phyloP scores from a whole-genome alignment of 2,329 filamentous ascomycete genomes.

The Dryadomyces sulphureus region DNA sequence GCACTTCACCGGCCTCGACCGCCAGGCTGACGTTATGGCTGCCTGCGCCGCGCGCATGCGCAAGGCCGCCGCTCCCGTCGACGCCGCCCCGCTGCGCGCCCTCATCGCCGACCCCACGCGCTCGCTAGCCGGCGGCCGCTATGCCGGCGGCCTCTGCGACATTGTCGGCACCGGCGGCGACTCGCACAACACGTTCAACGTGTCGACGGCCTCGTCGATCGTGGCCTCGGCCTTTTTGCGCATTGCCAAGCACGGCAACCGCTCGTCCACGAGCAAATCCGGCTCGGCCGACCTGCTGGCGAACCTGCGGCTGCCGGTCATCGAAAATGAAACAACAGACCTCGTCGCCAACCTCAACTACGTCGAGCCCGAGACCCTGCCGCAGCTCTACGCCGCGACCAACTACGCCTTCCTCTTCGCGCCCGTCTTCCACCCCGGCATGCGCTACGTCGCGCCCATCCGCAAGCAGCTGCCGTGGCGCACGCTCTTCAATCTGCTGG shows the following conservation, averaged over 20 bases:
- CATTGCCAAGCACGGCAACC: conserved; percentile 91
- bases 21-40: conserved; percentile 71
- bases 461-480: conserved; percentile 82
- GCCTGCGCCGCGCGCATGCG: conserved; percentile 77
- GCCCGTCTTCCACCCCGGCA: conserved; percentile 89
- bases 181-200: conserved; percentile 95
- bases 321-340: conserved; percentile 11
- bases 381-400: conserved; percentile 57
- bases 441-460: conserved; percentile 75
- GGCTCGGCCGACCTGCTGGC: conserved; percentile 86
- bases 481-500: conserved; percentile 95
- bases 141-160: conserved; percentile 76
- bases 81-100: conserved; percentile 43
- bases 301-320: conserved; percentile 44
- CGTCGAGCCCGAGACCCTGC: conserved; percentile 57
- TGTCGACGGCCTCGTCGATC: conserved; percentile 89
- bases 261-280: conserved; percentile 86
- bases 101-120: conserved; percentile 38
- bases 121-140: conserved; percentile 53
- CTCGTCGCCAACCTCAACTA: conserved; percentile 59
- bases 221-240: conserved; percentile 72
- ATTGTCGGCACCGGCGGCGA: conserved; percentile 97
- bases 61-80: conserved; percentile 57
- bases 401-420: conserved; percentile 96
- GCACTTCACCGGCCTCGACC: conserved; percentile 80